Evolutionary conservation across 2,329 filamentous ascomycete genomes (phyloP), one percentile per base, ranked within the genome.

Genomic region (Alternaria consortialis): DNA sequence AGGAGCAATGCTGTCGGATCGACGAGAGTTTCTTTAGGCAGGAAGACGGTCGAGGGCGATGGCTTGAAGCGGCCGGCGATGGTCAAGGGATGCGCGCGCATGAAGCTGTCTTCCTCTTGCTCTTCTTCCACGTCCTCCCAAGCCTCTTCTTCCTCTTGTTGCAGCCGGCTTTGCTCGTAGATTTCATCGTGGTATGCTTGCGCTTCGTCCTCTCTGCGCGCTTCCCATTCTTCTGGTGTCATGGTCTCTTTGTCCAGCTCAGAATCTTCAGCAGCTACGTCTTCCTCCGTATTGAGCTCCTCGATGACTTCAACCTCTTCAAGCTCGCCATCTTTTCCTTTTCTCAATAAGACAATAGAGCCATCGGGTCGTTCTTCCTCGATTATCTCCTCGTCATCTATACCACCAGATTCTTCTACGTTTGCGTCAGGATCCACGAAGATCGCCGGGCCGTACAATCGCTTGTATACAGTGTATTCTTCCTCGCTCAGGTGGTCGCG

Each of bases 401-500:
- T 68, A 82, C 79, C 62, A 81, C 84, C 27, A 80, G 75, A 64
- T 32, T 69, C 73, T 52, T 73, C 69, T n/a, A 75, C 67, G 40
- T 79, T 73, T 62, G 80, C 87, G 4, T 88, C 83, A 76, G 90
- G 87, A 58, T 89, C 88, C 42, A 88, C 84, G 63, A 91, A 75
- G 2, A 78, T 56, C 2, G 93, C 92, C 34, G 89, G 84, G 1
- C 94, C 94, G 76, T 95, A 97, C 15, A 97, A 80, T 65, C 93
- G 85, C 73, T 91, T 88, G 77, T 97, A 97, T 1, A 97, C 81
- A 48, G 81, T 82, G 71, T 90, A 89, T 76, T 97, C 93, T 54
- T 90, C 86, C 1, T 85, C 83, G 34, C 84, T 88, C 53, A 97
- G 78, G 69, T 92, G 87, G 34, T 85, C 88, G 32, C 88, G 86